Evolutionary conservation across 768 basidiomycete genomes (phyloP).

Genomic region (Serendipita sp.): DNA sequence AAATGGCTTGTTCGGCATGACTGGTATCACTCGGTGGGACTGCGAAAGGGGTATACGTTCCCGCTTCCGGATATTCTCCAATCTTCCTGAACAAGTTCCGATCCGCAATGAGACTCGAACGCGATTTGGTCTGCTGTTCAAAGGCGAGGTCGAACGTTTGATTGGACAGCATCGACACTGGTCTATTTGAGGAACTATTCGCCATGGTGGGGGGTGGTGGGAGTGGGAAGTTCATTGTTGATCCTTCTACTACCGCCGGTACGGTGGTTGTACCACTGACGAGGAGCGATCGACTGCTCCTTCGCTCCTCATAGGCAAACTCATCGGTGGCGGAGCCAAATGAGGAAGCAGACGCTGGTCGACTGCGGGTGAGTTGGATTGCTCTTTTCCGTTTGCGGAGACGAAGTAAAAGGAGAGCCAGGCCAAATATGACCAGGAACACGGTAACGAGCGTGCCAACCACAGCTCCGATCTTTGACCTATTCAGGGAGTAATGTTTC

Average conservation of each 20-base stretch:
- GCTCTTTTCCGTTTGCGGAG: background rate
- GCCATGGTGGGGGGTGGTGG: background rate
- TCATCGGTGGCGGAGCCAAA: background rate
- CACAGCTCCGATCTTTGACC: background rate
- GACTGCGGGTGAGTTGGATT: background rate
- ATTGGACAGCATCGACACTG: background rate
- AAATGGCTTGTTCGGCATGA: background rate
- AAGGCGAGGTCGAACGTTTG: background rate
- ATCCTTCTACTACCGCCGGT: background rate
- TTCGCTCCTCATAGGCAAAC: background rate
- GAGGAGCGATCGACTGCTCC: background rate
- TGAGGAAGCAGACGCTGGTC: background rate
- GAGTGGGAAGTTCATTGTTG: background rate
- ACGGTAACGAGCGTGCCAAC: background rate
- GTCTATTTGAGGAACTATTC: background rate
- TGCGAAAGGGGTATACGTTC: background rate
- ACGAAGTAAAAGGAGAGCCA: background rate
- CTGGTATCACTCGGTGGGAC: background rate
- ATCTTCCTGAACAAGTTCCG: background rate
- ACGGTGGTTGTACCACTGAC: background rate
- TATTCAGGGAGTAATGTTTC: background rate
- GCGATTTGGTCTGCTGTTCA: background rate
- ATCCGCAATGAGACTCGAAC: background rate
- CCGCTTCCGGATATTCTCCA: conserved; percentile 1
- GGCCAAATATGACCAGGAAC: background rate